phyloP scores from a whole-genome alignment of 257 asterid species.

The Solanum rostratum region DNA sequence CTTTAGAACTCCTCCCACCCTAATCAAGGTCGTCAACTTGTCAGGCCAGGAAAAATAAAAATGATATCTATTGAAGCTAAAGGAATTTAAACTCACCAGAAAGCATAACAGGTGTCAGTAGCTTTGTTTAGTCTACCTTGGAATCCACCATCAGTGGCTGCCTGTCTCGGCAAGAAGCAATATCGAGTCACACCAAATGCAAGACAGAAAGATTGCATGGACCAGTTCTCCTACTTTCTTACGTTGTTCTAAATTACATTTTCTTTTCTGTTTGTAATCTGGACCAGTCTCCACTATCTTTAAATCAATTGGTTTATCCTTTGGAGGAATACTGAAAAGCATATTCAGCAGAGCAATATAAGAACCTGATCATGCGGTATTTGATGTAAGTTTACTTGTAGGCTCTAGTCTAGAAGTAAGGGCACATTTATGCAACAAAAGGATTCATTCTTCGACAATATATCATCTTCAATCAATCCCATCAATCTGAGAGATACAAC shows the following conservation, averaged over 20 bases:
- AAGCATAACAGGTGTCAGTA: slow-evolving; percentile 88
- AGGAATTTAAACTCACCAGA: slow-evolving; percentile 44
- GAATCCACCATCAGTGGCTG: slow-evolving; percentile 64
- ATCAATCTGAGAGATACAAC: slow-evolving; percentile 88
- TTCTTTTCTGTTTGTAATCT: neutral
- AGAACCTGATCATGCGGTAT: neutral
- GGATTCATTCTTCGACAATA: slow-evolving; percentile 28
- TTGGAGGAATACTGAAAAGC: neutral
- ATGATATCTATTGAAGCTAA: neutral
- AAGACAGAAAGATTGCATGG: neutral
- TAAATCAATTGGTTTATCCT: neutral
- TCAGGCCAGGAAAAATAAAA: neutral
- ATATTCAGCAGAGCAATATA: neutral
- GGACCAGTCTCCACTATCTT: neutral
- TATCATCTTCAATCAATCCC: slow-evolving; percentile 72
- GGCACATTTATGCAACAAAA: slow-evolving; percentile 43
- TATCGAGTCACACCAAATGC: neutral
- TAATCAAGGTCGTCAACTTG: slow-evolving; percentile 7
- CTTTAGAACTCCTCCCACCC: slow-evolving; percentile 86
- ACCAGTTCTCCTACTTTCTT: neutral
- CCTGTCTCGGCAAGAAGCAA: slow-evolving; percentile 62
- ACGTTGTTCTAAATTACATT: neutral
- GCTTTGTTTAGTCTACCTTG: slow-evolving; percentile 90
- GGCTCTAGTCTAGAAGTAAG: slow-evolving; percentile 75
- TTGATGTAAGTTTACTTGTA: slow-evolving; percentile 47